phyloP scores from a whole-genome alignment of 164 flowering plant species.

The Warburgia ugandensis region DNA sequence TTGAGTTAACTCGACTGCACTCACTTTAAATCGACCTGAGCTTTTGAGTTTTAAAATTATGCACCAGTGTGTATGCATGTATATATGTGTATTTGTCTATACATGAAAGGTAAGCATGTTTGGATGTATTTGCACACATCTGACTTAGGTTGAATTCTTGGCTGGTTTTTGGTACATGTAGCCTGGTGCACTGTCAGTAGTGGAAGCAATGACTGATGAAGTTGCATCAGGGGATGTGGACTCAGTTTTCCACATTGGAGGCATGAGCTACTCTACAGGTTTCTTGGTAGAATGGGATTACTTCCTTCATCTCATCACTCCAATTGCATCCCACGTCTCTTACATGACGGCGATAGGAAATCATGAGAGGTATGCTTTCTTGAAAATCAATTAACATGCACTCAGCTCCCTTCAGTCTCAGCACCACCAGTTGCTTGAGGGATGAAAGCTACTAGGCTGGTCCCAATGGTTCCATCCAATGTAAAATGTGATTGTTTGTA shows the following conservation, averaged over 20 bases:
- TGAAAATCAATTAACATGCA: neutral
- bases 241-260: constrained; percentile 83
- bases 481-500: neutral
- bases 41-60: no score
- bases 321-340: constrained; percentile 60
- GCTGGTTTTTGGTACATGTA: constrained; percentile 4
- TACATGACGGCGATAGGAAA: constrained; percentile 97
- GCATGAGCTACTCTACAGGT: constrained; percentile 93
- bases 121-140: no score
- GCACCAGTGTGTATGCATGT: no score
- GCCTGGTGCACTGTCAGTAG: constrained; percentile 79
- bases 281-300: constrained; percentile 94
- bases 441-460: no score
- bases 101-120: neutral
- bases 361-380: constrained; percentile 63
- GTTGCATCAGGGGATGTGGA: constrained; percentile 49
- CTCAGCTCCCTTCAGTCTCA: no score
- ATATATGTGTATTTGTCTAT: no score
- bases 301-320: constrained; percentile 63
- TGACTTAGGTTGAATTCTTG: no score
- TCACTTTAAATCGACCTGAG: no score
- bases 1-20: no score
- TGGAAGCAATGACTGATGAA: constrained; percentile 56
- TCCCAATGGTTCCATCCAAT: no score
- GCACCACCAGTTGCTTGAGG: no score